phyloP scores from a whole-genome alignment of 495 filamentous ascomycete genomes.

The Podospora appendiculata region DNA sequence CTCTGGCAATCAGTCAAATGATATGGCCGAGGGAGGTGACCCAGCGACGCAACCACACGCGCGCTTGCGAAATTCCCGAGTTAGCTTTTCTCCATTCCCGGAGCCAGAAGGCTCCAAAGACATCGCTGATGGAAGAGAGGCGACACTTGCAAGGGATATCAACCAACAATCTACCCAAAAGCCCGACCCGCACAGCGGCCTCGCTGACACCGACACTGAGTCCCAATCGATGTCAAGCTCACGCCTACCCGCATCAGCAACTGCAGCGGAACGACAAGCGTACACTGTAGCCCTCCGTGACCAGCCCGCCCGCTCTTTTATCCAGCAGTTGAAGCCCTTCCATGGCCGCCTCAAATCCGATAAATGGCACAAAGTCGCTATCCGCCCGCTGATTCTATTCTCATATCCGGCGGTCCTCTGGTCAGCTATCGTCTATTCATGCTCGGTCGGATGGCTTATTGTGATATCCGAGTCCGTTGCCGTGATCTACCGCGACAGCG shows the following conservation, averaged over 20 bases:
- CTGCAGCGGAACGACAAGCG: constrained; percentile 8
- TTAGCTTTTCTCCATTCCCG: not conserved
- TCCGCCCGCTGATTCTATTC: constrained; percentile 78
- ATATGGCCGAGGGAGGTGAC: not conserved
- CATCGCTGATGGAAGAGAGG: too few species aligned
- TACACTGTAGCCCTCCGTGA: constrained; percentile 56
- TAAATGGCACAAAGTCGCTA: constrained; percentile 66
- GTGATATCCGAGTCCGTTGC: constrained; percentile 82
- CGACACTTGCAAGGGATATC: not conserved
- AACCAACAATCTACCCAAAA: too few species aligned
- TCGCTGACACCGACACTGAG: constrained; percentile 28
- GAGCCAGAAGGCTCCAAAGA: not conserved
- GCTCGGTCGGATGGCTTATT: constrained; percentile 93
- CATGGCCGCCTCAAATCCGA: constrained; percentile 72
- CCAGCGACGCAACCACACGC: not conserved
- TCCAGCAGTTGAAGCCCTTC: constrained; percentile 62
- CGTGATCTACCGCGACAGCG: constrained; percentile 59
- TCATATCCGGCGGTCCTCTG: constrained; percentile 86
- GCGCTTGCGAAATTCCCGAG: not conserved
- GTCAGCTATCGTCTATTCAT: constrained; percentile 78
- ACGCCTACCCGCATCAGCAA: not conserved
- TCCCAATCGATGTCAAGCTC: constrained; percentile 19
- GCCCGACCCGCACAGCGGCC: not conserved
- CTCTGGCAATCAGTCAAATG: not conserved
- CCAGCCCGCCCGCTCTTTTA: constrained; percentile 57